Base-by-base conservation (phyloP, 2,329 filamentous ascomycete genomes). In the Fusarium pseudoanthophilum region DNA sequence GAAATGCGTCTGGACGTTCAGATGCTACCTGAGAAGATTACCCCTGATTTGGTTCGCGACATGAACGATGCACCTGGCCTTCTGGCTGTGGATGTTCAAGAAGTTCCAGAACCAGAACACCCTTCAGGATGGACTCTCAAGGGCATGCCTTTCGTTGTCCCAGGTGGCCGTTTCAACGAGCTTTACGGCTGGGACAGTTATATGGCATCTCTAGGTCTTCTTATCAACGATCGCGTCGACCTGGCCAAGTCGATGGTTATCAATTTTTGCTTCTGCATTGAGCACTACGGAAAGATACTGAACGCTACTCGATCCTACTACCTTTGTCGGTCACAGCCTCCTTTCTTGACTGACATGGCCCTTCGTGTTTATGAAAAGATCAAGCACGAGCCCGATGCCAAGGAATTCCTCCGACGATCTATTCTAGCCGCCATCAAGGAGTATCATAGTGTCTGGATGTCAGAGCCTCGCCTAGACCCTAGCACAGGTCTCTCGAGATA, bases 101-200 rank as follows among this genome's bases (percentile, higher is more conserved):
- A 95, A 79, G 87, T 89, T 46, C 85, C 83, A 18, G 89, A 97
- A 77, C 88, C 89, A 9, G 69, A 75, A 51, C 78, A 79, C 42
- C 84, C 85, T 30, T 93, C 92, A 7, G 92, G 92, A 43, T 87
- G 93, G 80, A 92, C 92, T 7, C 85, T 97, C 45, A 87, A 88
- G 40, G 96, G 96, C 7, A 87, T 97, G 66, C 95, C 96, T 0
- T 99, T 98, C 77, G 95, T 98, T n/a, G 96, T 99, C 7, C 96
- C 96, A 0, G 96, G 96, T 67, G 96, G 96, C 30, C 91, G 96
- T 36, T 99, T 99, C 90, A 99, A 99, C 83, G 96, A 99, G 82
- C 84, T 99, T 28, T 99, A 99, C 80, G 95, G 95, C 52, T 99
- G 96, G 96, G 96, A 99, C 83, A 98, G 95, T 81, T 99, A 98